Evolutionary conservation across 164 flowering plant species (phyloP).

Genomic region (Litsea cubeba): DNA sequence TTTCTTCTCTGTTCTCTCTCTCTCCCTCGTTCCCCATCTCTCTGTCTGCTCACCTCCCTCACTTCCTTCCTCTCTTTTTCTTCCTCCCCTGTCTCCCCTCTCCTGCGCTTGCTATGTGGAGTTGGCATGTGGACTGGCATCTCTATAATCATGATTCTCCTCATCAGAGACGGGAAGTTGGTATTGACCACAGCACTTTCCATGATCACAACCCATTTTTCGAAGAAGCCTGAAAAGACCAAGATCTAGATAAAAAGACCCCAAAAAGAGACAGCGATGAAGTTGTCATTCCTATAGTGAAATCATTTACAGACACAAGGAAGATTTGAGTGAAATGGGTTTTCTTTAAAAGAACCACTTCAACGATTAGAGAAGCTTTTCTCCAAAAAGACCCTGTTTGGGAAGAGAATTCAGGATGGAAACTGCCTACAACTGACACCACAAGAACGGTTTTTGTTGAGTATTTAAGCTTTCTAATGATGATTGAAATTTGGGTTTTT

Average conservation of each 20-base stretch:
- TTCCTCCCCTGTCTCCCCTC: too few relatives aligned
- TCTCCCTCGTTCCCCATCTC: too few relatives aligned
- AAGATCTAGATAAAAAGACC: neutral
- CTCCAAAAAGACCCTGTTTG: neutral
- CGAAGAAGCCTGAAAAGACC: neutral
- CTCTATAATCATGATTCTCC: conserved; percentile 23
- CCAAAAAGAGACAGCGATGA: too few relatives aligned
- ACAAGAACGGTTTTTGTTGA: neutral
- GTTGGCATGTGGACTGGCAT: conserved; percentile 8
- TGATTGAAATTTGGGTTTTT: neutral
- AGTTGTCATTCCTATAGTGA: neutral
- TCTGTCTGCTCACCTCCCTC: too few relatives aligned
- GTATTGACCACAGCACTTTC: conserved; percentile 59
- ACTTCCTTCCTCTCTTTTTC: too few relatives aligned
- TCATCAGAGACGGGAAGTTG: conserved; percentile 35
- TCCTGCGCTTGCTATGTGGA: too few relatives aligned
- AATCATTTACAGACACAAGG: neutral
- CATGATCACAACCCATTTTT: conserved; percentile 76
- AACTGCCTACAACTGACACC: neutral
- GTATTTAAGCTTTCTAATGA: neutral
- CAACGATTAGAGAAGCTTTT: neutral
- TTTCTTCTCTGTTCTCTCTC: too few relatives aligned
- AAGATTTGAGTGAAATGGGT: neutral
- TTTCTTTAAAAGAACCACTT: neutral
- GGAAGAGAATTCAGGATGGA: neutral